Evolutionary conservation across 2,329 filamentous ascomycete genomes (phyloP), one percentile per base, ranked within the genome.

Genomic region (Hypoxylon sp.): DNA sequence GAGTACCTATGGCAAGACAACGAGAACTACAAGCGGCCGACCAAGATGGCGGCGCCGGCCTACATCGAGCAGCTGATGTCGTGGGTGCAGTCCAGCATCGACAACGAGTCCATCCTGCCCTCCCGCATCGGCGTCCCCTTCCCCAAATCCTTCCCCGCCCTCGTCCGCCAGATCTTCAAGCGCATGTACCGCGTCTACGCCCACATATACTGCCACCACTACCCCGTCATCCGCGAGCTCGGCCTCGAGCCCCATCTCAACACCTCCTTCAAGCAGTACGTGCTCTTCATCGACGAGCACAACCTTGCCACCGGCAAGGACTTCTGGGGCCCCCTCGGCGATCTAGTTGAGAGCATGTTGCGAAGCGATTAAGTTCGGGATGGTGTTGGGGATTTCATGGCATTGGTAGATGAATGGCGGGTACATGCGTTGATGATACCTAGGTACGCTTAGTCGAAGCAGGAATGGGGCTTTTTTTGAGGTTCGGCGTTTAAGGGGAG

Each of bases 151-250:
- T 99, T 99, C 82, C 91, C 93, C 6, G 85, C 89, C 60, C 90
- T 97, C 61, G 90, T 97, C 68, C 91, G 93, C 72, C 95, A 97
- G 81, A 94, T 99, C 78, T 98, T 98, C 88, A 99, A 99, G 87
- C 91, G 96, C 77, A 91, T 99, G 83, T 99, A 98, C 82, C 91
- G 96, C 72, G 95, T 99, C 68, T 99, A 99, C 79, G 96, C 96
- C 45, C 96, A 99, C 82, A 97, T 99, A 74, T 99, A 99, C 88
- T 99, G 96, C 84, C 96, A 99, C 81, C 96, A 99, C 83, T 99
- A 99, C 81, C 94, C 94, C 34, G 94, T 99, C 71, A 91, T 99
- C 72, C 91, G 96, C 63, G 94, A 97, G 78, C 87, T 99, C 39
- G 96, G 96, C 21, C 87, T 99, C 63, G 96, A 99, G 81, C 94